phyloP scores from a whole-genome alignment of 106 monocot species.

The Acorus calamus region DNA sequence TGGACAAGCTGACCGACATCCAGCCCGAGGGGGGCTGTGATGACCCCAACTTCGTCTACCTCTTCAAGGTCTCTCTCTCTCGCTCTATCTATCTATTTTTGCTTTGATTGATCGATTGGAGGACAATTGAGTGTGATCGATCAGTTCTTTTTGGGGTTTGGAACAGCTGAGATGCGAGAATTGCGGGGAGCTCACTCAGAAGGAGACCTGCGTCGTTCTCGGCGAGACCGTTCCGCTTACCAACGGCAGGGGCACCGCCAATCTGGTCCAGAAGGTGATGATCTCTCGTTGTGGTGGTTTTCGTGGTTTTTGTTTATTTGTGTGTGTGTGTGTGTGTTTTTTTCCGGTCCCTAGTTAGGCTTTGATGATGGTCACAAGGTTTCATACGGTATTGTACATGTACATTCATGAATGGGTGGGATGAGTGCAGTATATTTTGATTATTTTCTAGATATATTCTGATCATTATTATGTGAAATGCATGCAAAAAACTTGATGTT shows the following conservation, averaged over 20 bases:
- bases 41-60: slow-evolving; percentile 60
- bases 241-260: slow-evolving; percentile 51
- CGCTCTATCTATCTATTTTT: background rate
- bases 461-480: no score
- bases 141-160: slow-evolving; percentile 1
- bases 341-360: no score
- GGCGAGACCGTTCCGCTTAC: slow-evolving; percentile 55
- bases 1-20: slow-evolving; percentile 76
- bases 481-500: no score
- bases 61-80: slow-evolving; percentile 57
- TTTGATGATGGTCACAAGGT: background rate
- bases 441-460: no score
- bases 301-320: background rate
- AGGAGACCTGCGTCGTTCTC: slow-evolving; percentile 52
- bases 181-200: slow-evolving; percentile 74
- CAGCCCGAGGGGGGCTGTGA: slow-evolving; percentile 76
- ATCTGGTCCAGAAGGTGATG: slow-evolving; percentile 85
- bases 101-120: background rate
- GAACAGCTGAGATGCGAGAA: slow-evolving; percentile 78
- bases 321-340: background rate
- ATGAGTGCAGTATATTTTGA: no score
- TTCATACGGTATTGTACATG: background rate
- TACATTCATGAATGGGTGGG: no score
- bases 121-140: no score
- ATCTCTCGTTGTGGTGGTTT: background rate